Evolutionary conservation across 208 protist species (phyloP).

Genomic region (Endotrypanum monterogeii): DNA sequence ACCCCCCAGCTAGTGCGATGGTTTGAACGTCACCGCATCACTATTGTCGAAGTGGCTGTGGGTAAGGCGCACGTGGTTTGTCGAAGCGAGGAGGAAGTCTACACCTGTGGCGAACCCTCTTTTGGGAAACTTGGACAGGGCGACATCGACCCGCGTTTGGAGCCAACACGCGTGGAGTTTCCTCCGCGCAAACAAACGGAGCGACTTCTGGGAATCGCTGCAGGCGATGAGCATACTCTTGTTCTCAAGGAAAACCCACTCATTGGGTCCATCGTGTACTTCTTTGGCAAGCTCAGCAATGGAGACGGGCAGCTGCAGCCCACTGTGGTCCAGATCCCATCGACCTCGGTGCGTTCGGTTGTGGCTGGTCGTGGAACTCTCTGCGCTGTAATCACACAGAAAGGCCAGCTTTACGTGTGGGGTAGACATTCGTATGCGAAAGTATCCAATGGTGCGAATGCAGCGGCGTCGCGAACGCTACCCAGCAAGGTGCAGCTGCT

Average conservation of each 20-base stretch:
- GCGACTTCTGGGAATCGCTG: constrained; percentile 52
- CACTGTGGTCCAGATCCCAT: constrained; percentile 44
- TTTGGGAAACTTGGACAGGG: constrained; percentile 82
- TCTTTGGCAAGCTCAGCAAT: constrained; percentile 71
- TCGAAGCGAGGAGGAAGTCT: constrained; percentile 64
- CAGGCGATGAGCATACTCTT: constrained; percentile 79
- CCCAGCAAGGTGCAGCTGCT: constrained; percentile 42
- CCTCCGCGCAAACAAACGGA: constrained; percentile 60
- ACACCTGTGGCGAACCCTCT: constrained; percentile 67
- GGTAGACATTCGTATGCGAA: constrained; percentile 64
- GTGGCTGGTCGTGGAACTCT: constrained; percentile 58
- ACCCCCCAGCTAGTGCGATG: constrained; percentile 57
- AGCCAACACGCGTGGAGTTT: constrained; percentile 67
- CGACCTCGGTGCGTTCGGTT: constrained; percentile 34
- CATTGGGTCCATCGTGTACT: constrained; percentile 74
- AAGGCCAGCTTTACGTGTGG: constrained; percentile 73
- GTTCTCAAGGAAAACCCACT: constrained; percentile 63
- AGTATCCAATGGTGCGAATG: constrained; percentile 57
- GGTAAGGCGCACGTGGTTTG: constrained; percentile 65
- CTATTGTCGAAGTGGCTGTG: constrained; percentile 64
- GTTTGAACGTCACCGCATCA: constrained; percentile 74
- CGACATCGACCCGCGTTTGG: constrained; percentile 32
- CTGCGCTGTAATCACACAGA: constrained; percentile 34
- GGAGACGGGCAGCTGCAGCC: constrained; percentile 61
- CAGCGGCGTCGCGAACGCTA: constrained; percentile 23